Evolutionary conservation across 169 alveolate genomes (phyloP).

Genomic region (Babesia microti): DNA sequence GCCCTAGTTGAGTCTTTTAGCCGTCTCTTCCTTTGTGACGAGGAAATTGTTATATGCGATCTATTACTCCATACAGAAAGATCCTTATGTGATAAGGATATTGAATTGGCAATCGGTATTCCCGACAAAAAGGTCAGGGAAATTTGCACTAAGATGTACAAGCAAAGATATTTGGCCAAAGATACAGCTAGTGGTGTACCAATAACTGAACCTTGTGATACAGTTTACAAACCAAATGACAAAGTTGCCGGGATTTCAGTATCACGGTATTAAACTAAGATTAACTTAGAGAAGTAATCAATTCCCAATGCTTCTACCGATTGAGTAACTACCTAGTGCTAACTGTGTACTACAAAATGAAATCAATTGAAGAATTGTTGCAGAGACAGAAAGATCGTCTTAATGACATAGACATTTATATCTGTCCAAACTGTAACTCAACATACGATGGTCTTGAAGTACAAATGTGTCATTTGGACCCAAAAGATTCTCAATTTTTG

Average conservation of each 20-base stretch:
- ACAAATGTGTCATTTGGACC: slow-evolving; percentile 51
- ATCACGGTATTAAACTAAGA: too few relatives aligned
- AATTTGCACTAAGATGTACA: slow-evolving; percentile 19
- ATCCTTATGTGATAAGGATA: slow-evolving; percentile 48
- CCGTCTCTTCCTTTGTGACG: slow-evolving; percentile 54
- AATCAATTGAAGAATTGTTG: slow-evolving; percentile 45
- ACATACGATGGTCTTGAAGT: slow-evolving; percentile 53
- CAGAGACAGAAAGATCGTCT: slow-evolving; percentile 33
- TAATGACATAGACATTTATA: slow-evolving; percentile 41
- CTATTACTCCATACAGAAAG: slow-evolving; percentile 46
- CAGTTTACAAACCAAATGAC: too few relatives aligned
- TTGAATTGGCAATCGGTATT: slow-evolving; percentile 43
- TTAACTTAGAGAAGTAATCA: slow-evolving; percentile 12
- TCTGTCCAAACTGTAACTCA: slow-evolving; percentile 45
- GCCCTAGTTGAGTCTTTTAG: slow-evolving; percentile 44
- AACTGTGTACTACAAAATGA: slow-evolving; percentile 47
- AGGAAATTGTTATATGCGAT: slow-evolving; percentile 54
- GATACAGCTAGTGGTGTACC: too few relatives aligned
- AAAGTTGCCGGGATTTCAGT: too few relatives aligned
- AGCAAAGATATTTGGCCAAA: too few relatives aligned
- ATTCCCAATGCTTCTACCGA: slow-evolving; percentile 40
- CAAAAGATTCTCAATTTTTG: slow-evolving; percentile 55
- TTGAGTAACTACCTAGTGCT: slow-evolving; percentile 43
- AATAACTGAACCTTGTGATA: too few relatives aligned
- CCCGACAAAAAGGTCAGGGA: slow-evolving; percentile 46